phyloP scores from a whole-genome alignment of 2,329 filamentous ascomycete genomes.

The Iodosphaeria phyllophila region DNA sequence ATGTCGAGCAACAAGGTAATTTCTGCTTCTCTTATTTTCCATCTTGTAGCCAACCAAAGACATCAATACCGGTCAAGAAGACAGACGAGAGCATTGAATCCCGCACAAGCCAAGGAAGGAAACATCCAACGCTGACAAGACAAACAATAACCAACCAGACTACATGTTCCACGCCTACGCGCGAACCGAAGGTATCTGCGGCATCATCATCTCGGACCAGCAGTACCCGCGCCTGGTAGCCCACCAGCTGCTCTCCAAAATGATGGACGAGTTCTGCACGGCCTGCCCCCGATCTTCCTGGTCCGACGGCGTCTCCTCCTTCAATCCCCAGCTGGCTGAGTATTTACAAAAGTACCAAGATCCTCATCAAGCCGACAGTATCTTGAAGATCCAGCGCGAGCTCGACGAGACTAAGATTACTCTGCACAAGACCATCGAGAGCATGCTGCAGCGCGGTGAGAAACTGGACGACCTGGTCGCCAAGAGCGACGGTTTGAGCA shows the following conservation, averaged over 20 bases:
- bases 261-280: slow-evolving; percentile 71
- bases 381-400: slow-evolving; percentile 91
- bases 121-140: not conserved
- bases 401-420: slow-evolving; percentile 96
- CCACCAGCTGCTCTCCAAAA: slow-evolving; percentile 71
- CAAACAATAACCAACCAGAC: slow-evolving; percentile 18
- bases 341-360: slow-evolving; percentile 66
- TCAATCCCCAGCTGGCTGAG: slow-evolving; percentile 59
- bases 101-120: no score
- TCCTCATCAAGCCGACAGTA: slow-evolving; percentile 74
- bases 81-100: no score
- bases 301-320: slow-evolving; percentile 33
- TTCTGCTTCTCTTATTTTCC: slow-evolving; percentile 1
- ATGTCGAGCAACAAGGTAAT: slow-evolving; percentile 63
- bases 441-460: slow-evolving; percentile 73
- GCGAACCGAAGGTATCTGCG: slow-evolving; percentile 54
- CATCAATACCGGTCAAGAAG: no score
- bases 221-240: slow-evolving; percentile 64
- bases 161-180: slow-evolving; percentile 66
- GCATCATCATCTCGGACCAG: slow-evolving; percentile 60
- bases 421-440: slow-evolving; percentile 91
- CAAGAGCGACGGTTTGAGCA: slow-evolving; percentile 81
- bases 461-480: slow-evolving; percentile 89
- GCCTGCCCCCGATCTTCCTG: slow-evolving; percentile 56
- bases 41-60: slow-evolving; percentile 3